Conservation (phyloP, 2,329 filamentous ascomycete species). For the Intubia oerlemansii region DNA sequence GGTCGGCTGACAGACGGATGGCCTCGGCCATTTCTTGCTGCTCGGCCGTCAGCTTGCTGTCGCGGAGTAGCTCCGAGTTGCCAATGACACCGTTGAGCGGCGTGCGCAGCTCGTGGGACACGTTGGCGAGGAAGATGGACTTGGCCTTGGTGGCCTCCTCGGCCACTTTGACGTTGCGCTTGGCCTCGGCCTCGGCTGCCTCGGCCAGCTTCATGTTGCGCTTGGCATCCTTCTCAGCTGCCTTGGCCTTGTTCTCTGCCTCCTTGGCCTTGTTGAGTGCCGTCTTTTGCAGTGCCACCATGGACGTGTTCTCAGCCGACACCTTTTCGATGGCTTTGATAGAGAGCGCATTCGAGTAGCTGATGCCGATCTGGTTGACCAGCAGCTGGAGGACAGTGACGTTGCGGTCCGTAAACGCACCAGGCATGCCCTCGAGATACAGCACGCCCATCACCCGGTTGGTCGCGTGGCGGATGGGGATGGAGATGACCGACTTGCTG, state of each 20-base stretch:
- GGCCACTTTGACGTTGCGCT: conserved; percentile 59
- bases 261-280: conserved; percentile 50
- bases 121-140: conserved; percentile 59
- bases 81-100: conserved; percentile 78
- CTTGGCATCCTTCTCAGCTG: conserved; percentile 55
- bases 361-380: conserved; percentile 59
- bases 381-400: conserved; percentile 46
- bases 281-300: conserved; percentile 57
- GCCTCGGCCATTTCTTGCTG: conserved; percentile 76
- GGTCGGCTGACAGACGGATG: conserved; percentile 67
- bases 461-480: conserved; percentile 54
- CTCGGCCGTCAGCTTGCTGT: conserved; percentile 52
- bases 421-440: conserved; percentile 54
- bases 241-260: conserved; percentile 56
- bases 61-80: conserved; percentile 64
- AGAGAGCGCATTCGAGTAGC: conserved; percentile 44
- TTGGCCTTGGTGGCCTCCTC: conserved; percentile 71
- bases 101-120: conserved; percentile 62
- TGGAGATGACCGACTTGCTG: conserved; percentile 57
- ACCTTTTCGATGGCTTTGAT: conserved; percentile 57
- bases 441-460: conserved; percentile 51
- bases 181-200: conserved; percentile 52
- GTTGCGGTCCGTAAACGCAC: conserved; percentile 57
- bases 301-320: conserved; percentile 55
- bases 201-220: conserved; percentile 63